These are phyloP conservation scores for Anacardium occidentale DNA, from an alignment of 345 rosid species.

Conservation along the genomic window DNA sequence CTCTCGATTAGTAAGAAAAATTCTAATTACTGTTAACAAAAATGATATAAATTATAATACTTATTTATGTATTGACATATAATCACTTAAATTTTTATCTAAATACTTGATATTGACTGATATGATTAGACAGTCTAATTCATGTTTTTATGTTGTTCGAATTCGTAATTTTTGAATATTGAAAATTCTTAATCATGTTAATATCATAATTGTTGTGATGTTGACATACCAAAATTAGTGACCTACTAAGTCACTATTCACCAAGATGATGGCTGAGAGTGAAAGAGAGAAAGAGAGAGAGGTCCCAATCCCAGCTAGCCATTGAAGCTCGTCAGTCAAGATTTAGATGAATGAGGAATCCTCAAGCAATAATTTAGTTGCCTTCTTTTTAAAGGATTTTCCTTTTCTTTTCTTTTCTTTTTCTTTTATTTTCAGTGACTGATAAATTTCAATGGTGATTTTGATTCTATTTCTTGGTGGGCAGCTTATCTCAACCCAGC, in stretches of 20 bases:
- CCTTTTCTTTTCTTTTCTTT: not conserved
- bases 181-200: not conserved
- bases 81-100: too few species aligned
- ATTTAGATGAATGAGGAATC: conserved; percentile 6
- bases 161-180: too few species aligned
- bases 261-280: not conserved
- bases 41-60: too few species aligned
- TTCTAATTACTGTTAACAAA: too few species aligned
- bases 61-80: too few species aligned
- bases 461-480: not conserved
- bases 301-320: not conserved
- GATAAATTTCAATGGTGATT: not conserved
- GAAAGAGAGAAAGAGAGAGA: not conserved
- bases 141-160: not conserved
- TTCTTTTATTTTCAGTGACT: not conserved
- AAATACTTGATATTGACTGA: too few species aligned
- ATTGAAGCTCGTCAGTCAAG: conserved; percentile 4
- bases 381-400: conserved; percentile 8
- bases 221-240: not conserved
- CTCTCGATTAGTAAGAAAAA: too few species aligned
- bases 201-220: not conserved
- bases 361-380: conserved; percentile 3
- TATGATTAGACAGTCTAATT: too few species aligned
- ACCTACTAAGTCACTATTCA: not conserved
- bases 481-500: not conserved